Evolutionary conservation across 306 rosid species (phyloP), one percentile per base, ranked within the genome.

Genomic region (Trifolium subterraneum): DNA sequence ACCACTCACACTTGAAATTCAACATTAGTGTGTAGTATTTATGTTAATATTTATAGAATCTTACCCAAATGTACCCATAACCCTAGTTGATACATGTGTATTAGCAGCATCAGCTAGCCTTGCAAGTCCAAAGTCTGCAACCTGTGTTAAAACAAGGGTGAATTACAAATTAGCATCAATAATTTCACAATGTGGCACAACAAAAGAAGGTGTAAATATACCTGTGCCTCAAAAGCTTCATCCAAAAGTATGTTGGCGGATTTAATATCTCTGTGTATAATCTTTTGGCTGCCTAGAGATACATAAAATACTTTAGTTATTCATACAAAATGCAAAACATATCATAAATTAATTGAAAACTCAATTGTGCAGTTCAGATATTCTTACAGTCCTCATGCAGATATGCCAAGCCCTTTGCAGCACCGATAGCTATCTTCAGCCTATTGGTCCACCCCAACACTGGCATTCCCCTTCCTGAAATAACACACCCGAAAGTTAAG

Each of bases 51-150:
- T 18, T 55, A 54, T 29, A 64, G 66, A 77, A 75, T 75, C 88
- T 54, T 80, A 94, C 99, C 99, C 99, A 59, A 94, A 94, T 83
- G 99, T 92, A 14, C 99, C 99, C 95, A 94, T 87, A 70, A 94
- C 97, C 71, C 99, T 86, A 25, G 99, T 94, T 58, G 99, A 90
- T 56, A 94, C 97, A 81, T 92, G 99, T 48, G 90, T 92, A 33
- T 83, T 51, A 27, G 83, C 74, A 81, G 89, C 88, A 47, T 87
- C 91, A 0, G 93, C 70, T 45, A 89, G 86, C 81, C 85, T 92
- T 6, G 99, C 99, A 50, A 94, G 99, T 79, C 99, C 99, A 79
- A 94, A 94, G 68, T 94, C 99, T 25, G 99, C 89, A 82, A 94
- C 99, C 99, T 93, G 90, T 54, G 42, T 15, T 25, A 20, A 66